Evolutionary conservation across 306 rosid genomes (phyloP).

Genomic region (Neltuma alba): DNA sequence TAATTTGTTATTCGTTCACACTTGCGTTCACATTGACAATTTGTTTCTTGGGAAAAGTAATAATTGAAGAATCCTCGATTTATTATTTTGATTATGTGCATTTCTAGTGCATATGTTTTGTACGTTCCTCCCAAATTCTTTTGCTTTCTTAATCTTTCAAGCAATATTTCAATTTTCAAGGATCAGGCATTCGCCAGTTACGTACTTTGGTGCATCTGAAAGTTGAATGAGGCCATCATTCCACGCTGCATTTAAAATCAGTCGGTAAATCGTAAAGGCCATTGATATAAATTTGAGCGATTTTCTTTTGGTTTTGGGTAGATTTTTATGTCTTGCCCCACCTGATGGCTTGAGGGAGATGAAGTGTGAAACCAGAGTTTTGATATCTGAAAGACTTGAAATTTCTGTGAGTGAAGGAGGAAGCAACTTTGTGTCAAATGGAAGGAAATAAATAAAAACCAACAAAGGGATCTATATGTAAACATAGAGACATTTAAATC

Average conservation of each 20-base stretch:
- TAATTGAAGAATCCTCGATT: no score
- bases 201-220: background rate
- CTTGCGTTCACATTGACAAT: no score
- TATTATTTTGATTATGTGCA: no score
- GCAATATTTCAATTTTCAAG: background rate
- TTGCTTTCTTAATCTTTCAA: conserved; percentile 14
- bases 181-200: background rate
- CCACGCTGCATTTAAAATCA: background rate
- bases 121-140: no score
- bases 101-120: no score
- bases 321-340: background rate
- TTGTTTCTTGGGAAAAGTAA: no score
- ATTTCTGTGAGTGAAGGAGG: no score
- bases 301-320: no score
- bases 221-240: background rate
- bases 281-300: background rate
- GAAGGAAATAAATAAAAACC: background rate
- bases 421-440: conserved; percentile 1
- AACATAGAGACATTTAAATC: conserved; percentile 6
- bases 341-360: background rate
- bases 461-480: conserved; percentile 11
- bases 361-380: no score
- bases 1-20: no score
- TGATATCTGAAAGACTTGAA: no score
- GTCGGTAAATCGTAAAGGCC: background rate